phyloP scores from a whole-genome alignment of 179 eudicot genomes.

The Corrigiola litoralis region DNA sequence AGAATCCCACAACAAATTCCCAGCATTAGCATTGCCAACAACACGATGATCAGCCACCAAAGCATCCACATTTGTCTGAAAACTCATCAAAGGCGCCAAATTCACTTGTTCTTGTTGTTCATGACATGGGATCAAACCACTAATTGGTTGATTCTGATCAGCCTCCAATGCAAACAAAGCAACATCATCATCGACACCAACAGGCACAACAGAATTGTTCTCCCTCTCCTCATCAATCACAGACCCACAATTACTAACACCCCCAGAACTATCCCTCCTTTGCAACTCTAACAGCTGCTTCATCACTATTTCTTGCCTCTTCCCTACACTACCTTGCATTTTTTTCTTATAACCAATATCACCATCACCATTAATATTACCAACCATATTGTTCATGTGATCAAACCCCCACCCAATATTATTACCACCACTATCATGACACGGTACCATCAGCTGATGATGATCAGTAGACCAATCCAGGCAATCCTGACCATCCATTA shows the following conservation, averaged over 20 bases:
- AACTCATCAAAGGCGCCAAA: slow-evolving; percentile 3
- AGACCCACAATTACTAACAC: not conserved
- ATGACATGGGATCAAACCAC: not conserved
- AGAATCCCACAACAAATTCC: slow-evolving; percentile 14
- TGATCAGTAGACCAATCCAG: slow-evolving; percentile 17
- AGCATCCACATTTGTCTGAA: not conserved
- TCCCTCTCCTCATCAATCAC: slow-evolving; percentile 14
- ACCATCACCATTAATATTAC: not conserved
- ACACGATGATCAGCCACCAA: not conserved
- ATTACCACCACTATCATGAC: not conserved
- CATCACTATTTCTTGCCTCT: slow-evolving; percentile 31
- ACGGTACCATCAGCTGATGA: slow-evolving; percentile 35
- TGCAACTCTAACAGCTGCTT: slow-evolving; percentile 40
- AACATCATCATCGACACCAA: slow-evolving; percentile 10
- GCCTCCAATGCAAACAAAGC: not conserved
- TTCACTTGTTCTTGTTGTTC: not conserved
- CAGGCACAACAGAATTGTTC: slow-evolving; percentile 34
- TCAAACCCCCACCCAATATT: not conserved
- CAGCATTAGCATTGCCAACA: slow-evolving; percentile 4
- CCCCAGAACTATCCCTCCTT: slow-evolving; percentile 11
- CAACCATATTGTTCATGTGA: slow-evolving; percentile 7
- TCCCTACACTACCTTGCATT: slow-evolving; percentile 15
- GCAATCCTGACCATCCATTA: not conserved
- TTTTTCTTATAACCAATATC: not conserved
- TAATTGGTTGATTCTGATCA: not conserved